These are phyloP conservation scores for Diaporthe vexans DNA, from an alignment of 2,329 filamentous ascomycete species.

Conservation along the genomic window DNA sequence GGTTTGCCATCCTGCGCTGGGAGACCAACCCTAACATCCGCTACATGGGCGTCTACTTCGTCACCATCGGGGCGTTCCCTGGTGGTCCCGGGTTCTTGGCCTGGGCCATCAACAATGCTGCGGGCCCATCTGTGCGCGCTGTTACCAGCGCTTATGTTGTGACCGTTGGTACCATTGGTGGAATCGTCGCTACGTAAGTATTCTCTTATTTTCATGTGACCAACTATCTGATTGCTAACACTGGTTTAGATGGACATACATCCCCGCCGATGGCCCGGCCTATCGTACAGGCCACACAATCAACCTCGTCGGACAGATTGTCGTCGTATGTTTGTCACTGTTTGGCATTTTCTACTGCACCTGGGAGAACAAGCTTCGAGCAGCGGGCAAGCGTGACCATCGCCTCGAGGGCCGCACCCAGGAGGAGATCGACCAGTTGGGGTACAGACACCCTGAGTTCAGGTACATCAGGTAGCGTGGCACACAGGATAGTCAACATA, in stretches of 20 bases:
- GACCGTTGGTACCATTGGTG: slow-evolving; percentile 67
- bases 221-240: too few relatives aligned
- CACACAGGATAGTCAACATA: background rate
- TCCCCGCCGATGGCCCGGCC: slow-evolving; percentile 58
- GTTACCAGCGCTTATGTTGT: slow-evolving; percentile 69
- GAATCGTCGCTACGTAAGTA: slow-evolving; percentile 67
- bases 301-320: slow-evolving; percentile 66
- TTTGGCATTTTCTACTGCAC: slow-evolving; percentile 66
- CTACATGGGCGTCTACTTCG: slow-evolving; percentile 68
- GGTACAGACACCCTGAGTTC: slow-evolving; percentile 68
- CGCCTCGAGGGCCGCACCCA: slow-evolving; percentile 63
- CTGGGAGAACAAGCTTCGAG: slow-evolving; percentile 66
- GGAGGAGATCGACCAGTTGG: slow-evolving; percentile 61
- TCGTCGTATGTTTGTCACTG: slow-evolving; percentile 58
- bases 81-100: slow-evolving; percentile 70
- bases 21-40: slow-evolving; percentile 56
- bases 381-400: slow-evolving; percentile 61
- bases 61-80: slow-evolving; percentile 69
- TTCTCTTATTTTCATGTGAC: too few relatives aligned
- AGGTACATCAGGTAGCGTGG: slow-evolving; percentile 59
- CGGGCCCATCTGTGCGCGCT: slow-evolving; percentile 68
- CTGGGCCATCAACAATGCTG: slow-evolving; percentile 72
- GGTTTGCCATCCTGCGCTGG: slow-evolving; percentile 67
- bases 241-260: slow-evolving; percentile 72
- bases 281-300: slow-evolving; percentile 68